Evolutionary conservation across 2,329 filamentous ascomycete genomes (phyloP), one percentile per base, ranked within the genome.

Genomic region (Ophiostoma pallidulum): DNA sequence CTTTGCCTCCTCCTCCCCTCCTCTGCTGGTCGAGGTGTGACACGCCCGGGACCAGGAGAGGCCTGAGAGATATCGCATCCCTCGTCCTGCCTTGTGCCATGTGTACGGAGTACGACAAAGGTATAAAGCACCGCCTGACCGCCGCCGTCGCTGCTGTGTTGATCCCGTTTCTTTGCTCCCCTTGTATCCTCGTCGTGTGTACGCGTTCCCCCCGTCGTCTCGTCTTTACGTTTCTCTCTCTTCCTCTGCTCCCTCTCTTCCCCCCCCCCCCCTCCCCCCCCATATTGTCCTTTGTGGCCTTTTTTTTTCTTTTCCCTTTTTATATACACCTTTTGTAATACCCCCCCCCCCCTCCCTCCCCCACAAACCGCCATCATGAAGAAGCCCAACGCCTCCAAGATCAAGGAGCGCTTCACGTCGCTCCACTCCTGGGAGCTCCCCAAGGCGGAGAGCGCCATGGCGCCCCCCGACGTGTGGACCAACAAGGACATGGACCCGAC

Each of bases 401-500:
- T 52, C 40, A 49, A 42, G 49, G 19, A 38, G 45, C 35, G 49
- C 33, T 45, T 55, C 22, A 56, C 52, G 31, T 54, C 54, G 41
- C 10, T 57, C 31, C 28, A 46, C 20, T 41, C 56, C 44, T 64
- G 60, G 60, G 54, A 56, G 51, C 50, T 64, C 3, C 60, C 60
- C 13, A 62, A 61, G 48, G 59, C 60, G 50, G 41, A 51, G 4
- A 59, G 60, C 54, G 59, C 58, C 7, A 57, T 63, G 39, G 61
- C 61, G 13, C 61, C 60, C 12, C 45, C 57, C 24, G 50, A 60
- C 18, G 58, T 63, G 10, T 63, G 60, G 54, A 56, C 57, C n/a
- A 61, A 61, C 42, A 47, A 41, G 8, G 59, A 61, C 45, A 59
- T 61, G 54, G 65, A 68, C 47, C 64, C 64, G 18, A 65, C 63